A percentile compares a stretch with the other conserved stretches of the same genome.
Conservation (phyloP, 164 flowering plant species). For the Vitis vinifera region ASM3070453v1 NC_081806.1:4525501-4526000, state of each 20-base stretch:
- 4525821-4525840: no score
- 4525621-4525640: conserved; percentile 33
- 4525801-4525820: no score
- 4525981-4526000: no score
- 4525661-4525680: conserved; percentile 74
- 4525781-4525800: no score
- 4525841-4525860: no score
- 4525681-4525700: conserved; percentile 67
- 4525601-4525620: background rate
- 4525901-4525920: no score
- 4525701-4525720: conserved; percentile 46
- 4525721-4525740: background rate
- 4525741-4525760: background rate
- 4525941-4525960: no score
- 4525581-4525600: background rate
- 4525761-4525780: no score
- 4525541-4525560: background rate
- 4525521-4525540: conserved; percentile 32
- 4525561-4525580: background rate
- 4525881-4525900: no score
- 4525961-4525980: no score
- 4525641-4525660: conserved; percentile 88
- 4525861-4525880: no score
- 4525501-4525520: conserved; percentile 96
- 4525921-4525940: no score